Evolutionary conservation across 2,329 filamentous ascomycete genomes (phyloP).

Genomic region (Bipolaris oryzae): DNA sequence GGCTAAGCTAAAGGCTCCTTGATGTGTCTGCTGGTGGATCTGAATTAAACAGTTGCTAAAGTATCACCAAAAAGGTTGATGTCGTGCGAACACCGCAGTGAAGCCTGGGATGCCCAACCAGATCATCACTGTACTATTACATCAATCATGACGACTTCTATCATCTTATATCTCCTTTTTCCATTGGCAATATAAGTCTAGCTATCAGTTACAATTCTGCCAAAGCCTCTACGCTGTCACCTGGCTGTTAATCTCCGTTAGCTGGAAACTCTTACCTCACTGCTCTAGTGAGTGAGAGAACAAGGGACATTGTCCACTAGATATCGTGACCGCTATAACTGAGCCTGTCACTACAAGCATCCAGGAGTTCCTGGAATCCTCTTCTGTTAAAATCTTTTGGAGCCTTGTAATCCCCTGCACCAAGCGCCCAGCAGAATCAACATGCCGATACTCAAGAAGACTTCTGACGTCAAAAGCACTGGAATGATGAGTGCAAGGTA

Average conservation of each 20-base stretch:
- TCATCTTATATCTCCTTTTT: background rate
- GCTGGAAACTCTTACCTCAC: background rate
- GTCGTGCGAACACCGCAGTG: too few relatives aligned
- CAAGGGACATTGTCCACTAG: too few relatives aligned
- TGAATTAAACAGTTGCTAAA: too few relatives aligned
- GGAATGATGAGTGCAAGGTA: background rate
- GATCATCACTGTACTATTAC: background rate
- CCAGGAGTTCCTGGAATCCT: background rate
- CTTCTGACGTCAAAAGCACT: background rate
- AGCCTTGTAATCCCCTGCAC: background rate
- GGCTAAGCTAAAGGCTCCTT: too few relatives aligned
- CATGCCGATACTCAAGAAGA: background rate
- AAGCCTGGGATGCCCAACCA: too few relatives aligned
- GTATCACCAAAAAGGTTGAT: too few relatives aligned
- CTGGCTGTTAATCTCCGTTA: background rate
- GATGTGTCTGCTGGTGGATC: too few relatives aligned
- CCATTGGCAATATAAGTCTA: background rate
- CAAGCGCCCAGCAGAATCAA: too few relatives aligned
- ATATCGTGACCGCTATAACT: background rate
- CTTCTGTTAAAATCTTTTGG: too few relatives aligned
- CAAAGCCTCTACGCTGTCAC: background rate
- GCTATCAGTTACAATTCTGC: background rate
- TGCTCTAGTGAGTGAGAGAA: background rate
- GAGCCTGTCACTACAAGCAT: background rate
- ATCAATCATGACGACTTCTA: background rate